phyloP scores from a whole-genome alignment of 768 basidiomycete genomes.

The Lentinula guzmanii region DNA sequence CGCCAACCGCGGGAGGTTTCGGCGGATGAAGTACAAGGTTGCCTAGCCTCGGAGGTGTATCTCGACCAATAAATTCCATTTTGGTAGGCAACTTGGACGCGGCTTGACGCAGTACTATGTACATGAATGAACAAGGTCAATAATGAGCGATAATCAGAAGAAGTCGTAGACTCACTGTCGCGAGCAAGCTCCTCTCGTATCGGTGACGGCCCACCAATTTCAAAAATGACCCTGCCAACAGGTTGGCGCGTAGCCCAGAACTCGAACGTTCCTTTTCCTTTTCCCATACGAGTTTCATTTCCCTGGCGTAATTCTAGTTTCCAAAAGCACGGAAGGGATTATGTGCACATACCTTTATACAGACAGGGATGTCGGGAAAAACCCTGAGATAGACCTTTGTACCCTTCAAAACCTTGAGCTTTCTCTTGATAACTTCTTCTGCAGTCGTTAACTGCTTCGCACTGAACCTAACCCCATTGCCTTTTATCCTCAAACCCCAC shows the following conservation, averaged over 20 bases:
- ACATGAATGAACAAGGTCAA: not conserved
- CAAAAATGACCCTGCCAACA: conserved; percentile 86
- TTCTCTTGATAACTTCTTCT: conserved; percentile 83
- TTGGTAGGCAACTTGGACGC: conserved; percentile 79
- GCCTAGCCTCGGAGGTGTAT: conserved; percentile 69
- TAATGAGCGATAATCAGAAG: not conserved
- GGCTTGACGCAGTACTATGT: conserved; percentile 79
- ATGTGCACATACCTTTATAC: conserved; percentile 70
- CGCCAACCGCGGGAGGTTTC: not conserved
- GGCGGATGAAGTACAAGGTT: conserved; percentile 19
- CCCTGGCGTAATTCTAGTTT: conserved; percentile 44
- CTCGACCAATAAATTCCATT: conserved; percentile 78
- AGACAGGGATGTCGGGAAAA: conserved; percentile 96
- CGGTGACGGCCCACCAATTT: conserved; percentile 76
- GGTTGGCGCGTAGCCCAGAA: conserved; percentile 96
- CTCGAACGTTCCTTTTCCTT: conserved; percentile 97
- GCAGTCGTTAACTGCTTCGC: conserved; percentile 88
- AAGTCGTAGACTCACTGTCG: conserved; percentile 54
- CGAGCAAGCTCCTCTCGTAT: conserved; percentile 90
- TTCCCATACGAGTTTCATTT: conserved; percentile 99
- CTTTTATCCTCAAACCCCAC: conserved; percentile 87
- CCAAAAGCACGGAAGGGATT: not conserved
- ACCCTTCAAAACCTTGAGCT: conserved; percentile 86
- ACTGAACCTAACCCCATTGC: conserved; percentile 71
- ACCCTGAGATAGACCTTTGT: conserved; percentile 81